Conservation (phyloP, 2,329 filamentous ascomycete genomes). For the Trichoderma harzianum region DNA sequence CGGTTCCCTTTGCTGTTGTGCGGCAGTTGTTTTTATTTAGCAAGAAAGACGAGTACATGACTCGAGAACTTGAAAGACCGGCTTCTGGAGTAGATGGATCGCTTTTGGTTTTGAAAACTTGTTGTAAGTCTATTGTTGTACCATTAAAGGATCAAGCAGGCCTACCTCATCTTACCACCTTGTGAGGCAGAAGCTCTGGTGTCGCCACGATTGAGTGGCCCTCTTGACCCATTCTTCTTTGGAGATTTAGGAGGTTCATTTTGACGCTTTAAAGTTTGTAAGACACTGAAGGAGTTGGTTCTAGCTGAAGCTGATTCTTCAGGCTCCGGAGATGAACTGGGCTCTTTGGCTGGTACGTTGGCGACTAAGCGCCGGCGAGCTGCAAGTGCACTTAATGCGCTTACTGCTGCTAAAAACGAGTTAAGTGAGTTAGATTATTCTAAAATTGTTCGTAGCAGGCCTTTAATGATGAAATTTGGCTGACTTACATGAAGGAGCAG, state of each 20-base stretch:
- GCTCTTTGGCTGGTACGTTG: slow-evolving; percentile 19
- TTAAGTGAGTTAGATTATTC: not conserved
- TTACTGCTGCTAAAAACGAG: slow-evolving; percentile 25
- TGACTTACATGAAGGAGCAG: slow-evolving; percentile 31
- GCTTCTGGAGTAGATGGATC: not conserved
- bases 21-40: slow-evolving; percentile 44
- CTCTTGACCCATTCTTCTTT: slow-evolving; percentile 18
- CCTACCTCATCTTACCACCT: slow-evolving; percentile 7
- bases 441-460: too few relatives aligned
- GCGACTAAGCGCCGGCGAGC: slow-evolving; percentile 31
- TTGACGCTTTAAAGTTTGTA: slow-evolving; percentile 24
- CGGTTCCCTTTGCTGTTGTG: slow-evolving; percentile 36
- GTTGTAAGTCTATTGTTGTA: not conserved
- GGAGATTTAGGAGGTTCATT: slow-evolving; percentile 19
- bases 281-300: slow-evolving; percentile 31
- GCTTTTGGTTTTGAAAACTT: not conserved
- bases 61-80: not conserved
- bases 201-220: not conserved
- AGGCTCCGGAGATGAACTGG: slow-evolving; percentile 18
- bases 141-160: not conserved
- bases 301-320: slow-evolving; percentile 24
- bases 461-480: not conserved
- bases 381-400: slow-evolving; percentile 38
- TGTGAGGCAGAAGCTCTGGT: not conserved
- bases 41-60: slow-evolving; percentile 45